phyloP scores from a whole-genome alignment of 495 filamentous ascomycete genomes.

The Stereocaulon alpinum region DNA sequence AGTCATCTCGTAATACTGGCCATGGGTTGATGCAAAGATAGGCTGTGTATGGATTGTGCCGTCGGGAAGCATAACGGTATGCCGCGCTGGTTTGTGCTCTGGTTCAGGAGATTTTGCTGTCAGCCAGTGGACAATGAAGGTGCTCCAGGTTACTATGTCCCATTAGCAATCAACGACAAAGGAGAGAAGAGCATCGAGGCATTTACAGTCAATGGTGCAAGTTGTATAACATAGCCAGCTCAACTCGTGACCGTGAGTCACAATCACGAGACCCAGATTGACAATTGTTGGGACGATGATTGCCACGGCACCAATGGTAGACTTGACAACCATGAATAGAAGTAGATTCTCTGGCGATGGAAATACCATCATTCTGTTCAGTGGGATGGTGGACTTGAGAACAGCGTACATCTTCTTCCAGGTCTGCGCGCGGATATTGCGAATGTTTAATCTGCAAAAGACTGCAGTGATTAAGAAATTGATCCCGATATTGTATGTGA shows the following conservation, averaged over 20 bases:
- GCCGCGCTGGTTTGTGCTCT: neutral
- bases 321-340: constrained; percentile 23
- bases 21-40: neutral
- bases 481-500: constrained; percentile 3
- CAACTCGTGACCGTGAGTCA: constrained; percentile 24
- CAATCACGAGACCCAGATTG: constrained; percentile 25
- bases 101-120: constrained; percentile 10
- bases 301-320: constrained; percentile 20
- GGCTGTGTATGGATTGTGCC: neutral
- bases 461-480: neutral
- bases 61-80: neutral
- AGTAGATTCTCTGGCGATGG: constrained; percentile 6
- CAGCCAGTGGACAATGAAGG: constrained; percentile 27
- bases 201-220: constrained; percentile 29
- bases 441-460: neutral
- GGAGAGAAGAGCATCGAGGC: too few relatives aligned
- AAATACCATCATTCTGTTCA: neutral
- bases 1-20: neutral
- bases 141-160: constrained; percentile 25
- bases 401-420: neutral
- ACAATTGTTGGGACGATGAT: constrained; percentile 29
- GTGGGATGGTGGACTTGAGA: neutral
- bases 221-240: constrained; percentile 31
- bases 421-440: neutral
- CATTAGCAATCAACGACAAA: constrained; percentile 4